phyloP scores from a whole-genome alignment of 2,329 filamentous ascomycete genomes.

The Sordariomycetes sp. region DNA sequence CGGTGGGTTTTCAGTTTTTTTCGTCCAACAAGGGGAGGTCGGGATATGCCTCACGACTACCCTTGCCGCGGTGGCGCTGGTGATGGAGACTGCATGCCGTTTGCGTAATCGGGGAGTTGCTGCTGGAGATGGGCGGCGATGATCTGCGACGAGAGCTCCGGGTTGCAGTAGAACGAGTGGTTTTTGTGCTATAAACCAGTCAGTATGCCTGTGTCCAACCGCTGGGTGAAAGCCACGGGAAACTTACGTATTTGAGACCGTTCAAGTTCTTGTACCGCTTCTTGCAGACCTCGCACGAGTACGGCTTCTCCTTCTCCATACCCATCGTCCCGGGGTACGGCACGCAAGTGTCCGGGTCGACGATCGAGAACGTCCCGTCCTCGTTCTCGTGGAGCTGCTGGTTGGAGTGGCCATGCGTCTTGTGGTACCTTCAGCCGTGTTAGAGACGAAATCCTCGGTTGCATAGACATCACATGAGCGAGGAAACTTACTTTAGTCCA shows the following conservation, averaged over 20 bases:
- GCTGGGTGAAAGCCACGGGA: neutral
- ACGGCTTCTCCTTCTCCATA: slow-evolving; percentile 99
- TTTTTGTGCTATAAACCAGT: slow-evolving; percentile 8
- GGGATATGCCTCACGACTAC: neutral
- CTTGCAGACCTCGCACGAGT: slow-evolving; percentile 91
- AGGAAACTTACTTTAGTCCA: slow-evolving; percentile 71
- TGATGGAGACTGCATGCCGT: neutral
- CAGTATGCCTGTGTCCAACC: neutral
- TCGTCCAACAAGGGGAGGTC: neutral
- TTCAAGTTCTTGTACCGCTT: slow-evolving; percentile 99
- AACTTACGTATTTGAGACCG: slow-evolving; percentile 81
- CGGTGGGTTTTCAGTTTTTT: neutral
- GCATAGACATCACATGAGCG: neutral
- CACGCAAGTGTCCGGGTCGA: slow-evolving; percentile 87
- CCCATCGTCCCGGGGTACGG: slow-evolving; percentile 93
- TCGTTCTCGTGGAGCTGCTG: slow-evolving; percentile 95
- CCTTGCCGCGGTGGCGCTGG: slow-evolving; percentile 1
- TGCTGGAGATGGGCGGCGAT: slow-evolving; percentile 4
- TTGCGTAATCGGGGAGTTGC: slow-evolving; percentile 1
- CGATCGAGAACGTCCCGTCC: slow-evolving; percentile 95
- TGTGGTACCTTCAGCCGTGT: slow-evolving; percentile 44
- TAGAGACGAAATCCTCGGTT: neutral
- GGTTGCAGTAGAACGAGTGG: slow-evolving; percentile 11
- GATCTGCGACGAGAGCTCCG: slow-evolving; percentile 7
- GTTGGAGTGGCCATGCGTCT: slow-evolving; percentile 86